Conservation (phyloP, 768 basidiomycete genomes). For the Boletus pseudopeckii region DNA sequence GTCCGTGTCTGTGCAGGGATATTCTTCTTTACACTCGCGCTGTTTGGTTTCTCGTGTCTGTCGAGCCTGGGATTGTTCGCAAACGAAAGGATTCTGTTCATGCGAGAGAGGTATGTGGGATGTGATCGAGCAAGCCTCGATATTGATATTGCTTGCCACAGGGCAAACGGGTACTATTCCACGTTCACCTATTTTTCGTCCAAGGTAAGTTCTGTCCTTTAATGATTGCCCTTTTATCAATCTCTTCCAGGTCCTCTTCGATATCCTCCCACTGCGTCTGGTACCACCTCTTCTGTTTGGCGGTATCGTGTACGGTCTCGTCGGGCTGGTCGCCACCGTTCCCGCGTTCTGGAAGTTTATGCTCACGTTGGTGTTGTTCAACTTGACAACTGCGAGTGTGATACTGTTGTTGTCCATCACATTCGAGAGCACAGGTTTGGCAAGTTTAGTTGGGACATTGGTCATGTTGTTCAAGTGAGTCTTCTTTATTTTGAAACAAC, state of each 20-base stretch:
- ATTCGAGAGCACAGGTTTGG: conserved; percentile 82
- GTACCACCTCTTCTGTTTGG: conserved; percentile 96
- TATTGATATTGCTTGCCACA: conserved; percentile 29
- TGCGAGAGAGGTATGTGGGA: conserved; percentile 82
- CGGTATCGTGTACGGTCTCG: conserved; percentile 91
- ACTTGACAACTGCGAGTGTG: conserved; percentile 90
- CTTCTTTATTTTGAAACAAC: background rate
- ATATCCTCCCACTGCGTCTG: conserved; percentile 90
- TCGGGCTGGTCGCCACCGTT: conserved; percentile 90
- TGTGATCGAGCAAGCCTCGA: background rate
- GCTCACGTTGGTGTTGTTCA: conserved; percentile 93
- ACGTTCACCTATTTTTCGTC: conserved; percentile 96
- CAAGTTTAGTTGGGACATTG: conserved; percentile 89
- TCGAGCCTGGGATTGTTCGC: conserved; percentile 93
- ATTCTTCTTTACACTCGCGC: conserved; percentile 95
- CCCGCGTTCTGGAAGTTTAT: conserved; percentile 97
- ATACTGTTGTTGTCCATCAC: conserved; percentile 89
- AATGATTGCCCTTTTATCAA: background rate
- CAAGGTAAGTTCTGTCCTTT: conserved; percentile 49
- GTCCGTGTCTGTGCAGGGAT: conserved; percentile 48
- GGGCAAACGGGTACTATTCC: conserved; percentile 96
- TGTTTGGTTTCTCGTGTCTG: conserved; percentile 96
- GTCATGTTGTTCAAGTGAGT: conserved; percentile 98
- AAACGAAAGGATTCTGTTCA: conserved; percentile 93
- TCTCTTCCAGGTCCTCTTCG: conserved; percentile 74